phyloP scores from a whole-genome alignment of 176 grass and related monocot genomes.

The Olyra latifolia region DNA sequence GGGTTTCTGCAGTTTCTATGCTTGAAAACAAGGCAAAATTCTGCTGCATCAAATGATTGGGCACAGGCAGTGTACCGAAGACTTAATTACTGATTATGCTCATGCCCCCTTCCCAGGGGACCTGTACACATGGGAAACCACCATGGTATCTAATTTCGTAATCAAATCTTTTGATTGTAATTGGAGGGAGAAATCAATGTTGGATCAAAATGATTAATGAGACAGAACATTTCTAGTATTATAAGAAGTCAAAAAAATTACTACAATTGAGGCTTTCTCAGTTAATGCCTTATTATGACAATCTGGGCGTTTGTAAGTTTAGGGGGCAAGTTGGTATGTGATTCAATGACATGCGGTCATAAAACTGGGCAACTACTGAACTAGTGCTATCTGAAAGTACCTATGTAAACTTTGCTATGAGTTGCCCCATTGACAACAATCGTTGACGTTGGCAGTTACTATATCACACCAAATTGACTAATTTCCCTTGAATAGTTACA shows the following conservation, averaged over 20 bases:
- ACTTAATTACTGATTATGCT: slow-evolving; percentile 21
- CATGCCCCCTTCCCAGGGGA: slow-evolving; percentile 2
- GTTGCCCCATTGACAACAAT: not conserved
- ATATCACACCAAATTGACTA: not conserved
- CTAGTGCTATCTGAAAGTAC: not conserved
- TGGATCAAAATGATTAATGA: not conserved
- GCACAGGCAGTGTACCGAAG: slow-evolving; percentile 36
- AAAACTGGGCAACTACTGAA: not conserved
- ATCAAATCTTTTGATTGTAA: slow-evolving; percentile 4
- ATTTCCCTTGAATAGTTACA: not conserved
- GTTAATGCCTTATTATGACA: not conserved
- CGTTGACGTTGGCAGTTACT: not conserved
- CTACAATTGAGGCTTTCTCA: not conserved
- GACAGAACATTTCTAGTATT: not conserved
- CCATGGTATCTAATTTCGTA: slow-evolving; percentile 28
- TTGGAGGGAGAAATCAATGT: slow-evolving; percentile 4
- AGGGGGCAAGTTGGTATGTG: not conserved
- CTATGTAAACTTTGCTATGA: not conserved
- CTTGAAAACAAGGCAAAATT: slow-evolving; percentile 2
- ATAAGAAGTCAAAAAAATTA: not conserved
- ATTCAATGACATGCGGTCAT: not conserved
- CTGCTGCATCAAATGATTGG: slow-evolving; percentile 47
- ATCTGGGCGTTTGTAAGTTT: not conserved
- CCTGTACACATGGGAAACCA: slow-evolving; percentile 19
- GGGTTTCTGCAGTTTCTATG: not conserved